These are phyloP conservation scores for Melanogaster broomeanus DNA, from an alignment of 768 basidiomycete species.

Conservation along the genomic window DNA sequence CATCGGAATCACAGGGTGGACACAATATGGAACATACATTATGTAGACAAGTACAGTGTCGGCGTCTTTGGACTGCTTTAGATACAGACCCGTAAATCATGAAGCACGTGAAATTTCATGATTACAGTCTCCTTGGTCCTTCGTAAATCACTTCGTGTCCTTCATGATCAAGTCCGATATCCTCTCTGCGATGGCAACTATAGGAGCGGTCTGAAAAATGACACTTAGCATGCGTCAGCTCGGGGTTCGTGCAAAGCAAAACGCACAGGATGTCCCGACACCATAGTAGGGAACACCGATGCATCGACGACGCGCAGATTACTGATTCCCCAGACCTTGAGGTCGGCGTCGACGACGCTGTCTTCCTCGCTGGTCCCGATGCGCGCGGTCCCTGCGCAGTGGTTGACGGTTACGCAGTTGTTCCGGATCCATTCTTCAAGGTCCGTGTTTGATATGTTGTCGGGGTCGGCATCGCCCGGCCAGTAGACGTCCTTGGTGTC, in stretches of 20 bases:
- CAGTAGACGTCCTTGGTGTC: constrained; percentile 14
- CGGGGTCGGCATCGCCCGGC: constrained; percentile 23
- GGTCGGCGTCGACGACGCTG: constrained; percentile 41
- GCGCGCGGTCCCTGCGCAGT: constrained; percentile 2
- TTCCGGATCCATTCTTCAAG: constrained; percentile 10
- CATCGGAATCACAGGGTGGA: no score
- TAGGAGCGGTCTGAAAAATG: not conserved
- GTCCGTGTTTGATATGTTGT: constrained; percentile 15
- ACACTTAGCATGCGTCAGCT: not conserved
- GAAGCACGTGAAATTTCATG: no score
- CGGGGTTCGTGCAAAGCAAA: no score
- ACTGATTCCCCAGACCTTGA: constrained; percentile 40
- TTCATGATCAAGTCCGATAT: constrained; percentile 1
- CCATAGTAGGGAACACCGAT: constrained; percentile 38
- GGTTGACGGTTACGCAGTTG: constrained; percentile 5
- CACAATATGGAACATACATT: no score
- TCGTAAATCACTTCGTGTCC: not conserved
- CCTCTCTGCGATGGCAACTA: constrained; percentile 3
- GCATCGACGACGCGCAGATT: constrained; percentile 43
- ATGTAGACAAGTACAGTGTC: no score
- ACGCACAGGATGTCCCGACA: constrained; percentile 40
- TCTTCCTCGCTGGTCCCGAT: constrained; percentile 10
- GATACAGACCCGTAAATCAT: no score
- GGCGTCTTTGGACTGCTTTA: no score
- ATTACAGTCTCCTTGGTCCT: not conserved